Evolutionary conservation across 495 filamentous ascomycete genomes (phyloP), one percentile per base, ranked within the genome.

Genomic region (Lasiosphaeria hispida): DNA sequence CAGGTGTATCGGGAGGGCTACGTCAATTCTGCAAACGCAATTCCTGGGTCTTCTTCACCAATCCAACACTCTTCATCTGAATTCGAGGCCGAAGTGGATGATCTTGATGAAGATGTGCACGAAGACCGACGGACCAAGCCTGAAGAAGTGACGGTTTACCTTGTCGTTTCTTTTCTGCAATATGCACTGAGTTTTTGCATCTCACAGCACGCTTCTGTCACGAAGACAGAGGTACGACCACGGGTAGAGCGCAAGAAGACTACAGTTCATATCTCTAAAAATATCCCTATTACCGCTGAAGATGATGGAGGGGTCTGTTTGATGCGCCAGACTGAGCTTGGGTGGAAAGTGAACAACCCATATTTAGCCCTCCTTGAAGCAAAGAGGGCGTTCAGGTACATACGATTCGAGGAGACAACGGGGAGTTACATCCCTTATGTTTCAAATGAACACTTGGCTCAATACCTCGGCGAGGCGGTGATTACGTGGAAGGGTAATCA

Each of bases 211-310:
- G 35, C 34, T 40, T 39, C 37, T 4, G 49, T 38, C 1, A 19
- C 33, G 13, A 50, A 36, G 18, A 40, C 34, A 23, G 49, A 53
- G 35, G 34, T 53, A 13, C 34, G 34, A 39, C 49, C 15, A 53
- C 49, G 49, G 49, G 35, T 53, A 53, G 49, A 53, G 49, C 49
- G 49, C 11, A 39, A 40, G 33, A 53, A 17, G 49, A 53, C 37
- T 2, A 53, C 34, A 2, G 49, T 40, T 53, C 17, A 53, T 18
- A 53, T 53, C 6, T 4, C 49, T 4, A 19, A 40, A 38, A 40
- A 40, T 19, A 23, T 39, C 39, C 49, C 49, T 40, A 23, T 53
- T 53, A 53, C 49, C 14, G 49, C 49, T 23, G 49, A 53, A 40
- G 49, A 53, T 53, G 49, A 53, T 19, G 49, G 49, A 39, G 49